phyloP scores from a whole-genome alignment of 495 filamentous ascomycete genomes.

The Penicillium coffeae region DNA sequence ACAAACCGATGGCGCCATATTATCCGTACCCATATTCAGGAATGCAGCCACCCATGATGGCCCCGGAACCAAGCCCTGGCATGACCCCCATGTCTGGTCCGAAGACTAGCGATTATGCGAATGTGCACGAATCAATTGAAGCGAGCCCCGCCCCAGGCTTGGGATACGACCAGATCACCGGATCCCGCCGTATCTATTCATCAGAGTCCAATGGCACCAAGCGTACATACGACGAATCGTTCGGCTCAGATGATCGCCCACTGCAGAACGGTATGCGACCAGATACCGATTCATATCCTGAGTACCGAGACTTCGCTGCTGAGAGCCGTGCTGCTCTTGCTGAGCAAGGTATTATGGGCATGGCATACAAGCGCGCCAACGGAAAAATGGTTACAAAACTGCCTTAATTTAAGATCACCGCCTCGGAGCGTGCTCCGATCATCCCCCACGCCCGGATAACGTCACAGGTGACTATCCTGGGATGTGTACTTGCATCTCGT shows the following conservation, averaged over 20 bases:
- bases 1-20: constrained; percentile 16
- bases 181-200: constrained; percentile 32
- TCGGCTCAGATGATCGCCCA: constrained; percentile 39
- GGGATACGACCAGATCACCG: constrained; percentile 23
- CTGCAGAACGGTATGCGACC: constrained; percentile 53
- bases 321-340: constrained; percentile 26
- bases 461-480: neutral
- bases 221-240: constrained; percentile 40
- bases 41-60: constrained; percentile 16
- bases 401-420: constrained; percentile 14
- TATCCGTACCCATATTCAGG: neutral
- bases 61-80: neutral
- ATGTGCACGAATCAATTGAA: constrained; percentile 24
- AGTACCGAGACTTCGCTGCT: constrained; percentile 26
- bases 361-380: constrained; percentile 52
- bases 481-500: constrained; percentile 9
- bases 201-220: constrained; percentile 29
- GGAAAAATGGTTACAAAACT: constrained; percentile 34
- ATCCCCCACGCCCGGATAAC: neutral
- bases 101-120: constrained; percentile 21
- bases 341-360: constrained; percentile 34
- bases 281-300: constrained; percentile 29
- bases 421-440: constrained; percentile 3
- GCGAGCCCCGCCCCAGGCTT: constrained; percentile 17
- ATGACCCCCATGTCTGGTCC: constrained; percentile 5